These are phyloP conservation scores for Pleurotus citrinopileatus DNA, from an alignment of 768 basidiomycete genomes.

Conservation along the genomic window DNA sequence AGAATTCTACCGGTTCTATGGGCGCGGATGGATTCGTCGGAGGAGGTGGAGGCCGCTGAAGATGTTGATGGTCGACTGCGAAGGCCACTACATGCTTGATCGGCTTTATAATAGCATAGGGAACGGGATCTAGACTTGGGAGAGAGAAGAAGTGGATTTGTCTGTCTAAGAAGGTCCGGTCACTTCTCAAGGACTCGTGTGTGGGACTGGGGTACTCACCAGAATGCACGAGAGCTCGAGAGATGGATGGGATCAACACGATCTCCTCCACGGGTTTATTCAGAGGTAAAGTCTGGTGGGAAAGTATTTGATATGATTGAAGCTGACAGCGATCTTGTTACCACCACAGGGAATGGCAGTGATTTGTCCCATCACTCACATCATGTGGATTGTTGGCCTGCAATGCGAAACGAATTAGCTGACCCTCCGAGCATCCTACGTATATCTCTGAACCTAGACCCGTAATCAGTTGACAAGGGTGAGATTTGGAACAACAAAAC, in stretches of 20 bases:
- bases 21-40: slow-evolving; percentile 32
- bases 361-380: slow-evolving; percentile 26
- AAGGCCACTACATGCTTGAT: slow-evolving; percentile 79
- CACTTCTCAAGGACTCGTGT: background rate
- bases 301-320: slow-evolving; percentile 63
- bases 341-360: background rate
- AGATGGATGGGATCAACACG: slow-evolving; percentile 72
- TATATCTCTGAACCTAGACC: slow-evolving; percentile 77
- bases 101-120: slow-evolving; percentile 60
- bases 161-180: slow-evolving; percentile 38
- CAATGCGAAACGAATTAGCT: slow-evolving; percentile 76
- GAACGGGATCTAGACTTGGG: slow-evolving; percentile 75
- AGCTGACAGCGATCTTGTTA: slow-evolving; percentile 28
- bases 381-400: slow-evolving; percentile 53
- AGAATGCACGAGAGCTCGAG: slow-evolving; percentile 71
- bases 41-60: slow-evolving; percentile 45
- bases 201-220: slow-evolving; percentile 39
- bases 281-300: slow-evolving; percentile 66
- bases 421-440: slow-evolving; percentile 82
- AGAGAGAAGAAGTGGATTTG: slow-evolving; percentile 78
- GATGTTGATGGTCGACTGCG: slow-evolving; percentile 77
- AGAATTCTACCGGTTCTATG: slow-evolving; percentile 63
- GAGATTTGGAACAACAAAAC: background rate
- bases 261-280: slow-evolving; percentile 80
- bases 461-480: background rate